Evolutionary conservation across 768 basidiomycete genomes (phyloP), one percentile per base, ranked within the genome.

Genomic region (Albatrellus ellisii): DNA sequence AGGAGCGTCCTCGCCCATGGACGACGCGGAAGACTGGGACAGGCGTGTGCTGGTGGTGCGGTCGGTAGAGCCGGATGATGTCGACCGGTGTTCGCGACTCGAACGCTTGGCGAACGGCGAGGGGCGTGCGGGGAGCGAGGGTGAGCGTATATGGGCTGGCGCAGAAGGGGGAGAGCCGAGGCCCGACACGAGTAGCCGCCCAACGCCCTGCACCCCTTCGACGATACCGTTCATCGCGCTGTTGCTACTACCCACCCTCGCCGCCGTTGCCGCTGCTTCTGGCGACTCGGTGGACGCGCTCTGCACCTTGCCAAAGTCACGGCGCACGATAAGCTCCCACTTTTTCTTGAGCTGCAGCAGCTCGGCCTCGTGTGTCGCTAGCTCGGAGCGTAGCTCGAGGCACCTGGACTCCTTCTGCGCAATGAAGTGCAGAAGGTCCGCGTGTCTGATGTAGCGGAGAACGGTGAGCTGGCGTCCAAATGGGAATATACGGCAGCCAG

Each of bases 321-420:
- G 70, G 51, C 70, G 72, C 33, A 88, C 74, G 44, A 89, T 84
- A 25, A 75, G 72, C 56, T 80, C 84, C 87, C 87, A 90, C 59
- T 79, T 84, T 44, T 72, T 73, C 64, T 89, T 90, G 38, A 89
- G 60, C 55, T 81, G 72, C 0, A 70, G 55, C 2, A 89, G 66
- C 53, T 88, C 87, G 2, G 68, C 68, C 60, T 90, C 86, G 49
- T 88, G 82, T 11, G 61, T 54, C 6, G 69, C 68, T 2, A 90
- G 73, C 49, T 85, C 83, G 4, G 79, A 73, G 14, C 84, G 76
- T 33, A 89, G 66, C 44, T 90, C 86, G 29, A 89, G 70, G 51
- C 83, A 87, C 56, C 77, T 81, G 0, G 81, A 73, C 56, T 89
- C 87, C 49, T 89, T 88, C 59, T 87, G 84, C 0, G 87, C 86